Evolutionary conservation across 2,329 filamentous ascomycete genomes (phyloP).

Genomic region (Phialophora expanda): DNA sequence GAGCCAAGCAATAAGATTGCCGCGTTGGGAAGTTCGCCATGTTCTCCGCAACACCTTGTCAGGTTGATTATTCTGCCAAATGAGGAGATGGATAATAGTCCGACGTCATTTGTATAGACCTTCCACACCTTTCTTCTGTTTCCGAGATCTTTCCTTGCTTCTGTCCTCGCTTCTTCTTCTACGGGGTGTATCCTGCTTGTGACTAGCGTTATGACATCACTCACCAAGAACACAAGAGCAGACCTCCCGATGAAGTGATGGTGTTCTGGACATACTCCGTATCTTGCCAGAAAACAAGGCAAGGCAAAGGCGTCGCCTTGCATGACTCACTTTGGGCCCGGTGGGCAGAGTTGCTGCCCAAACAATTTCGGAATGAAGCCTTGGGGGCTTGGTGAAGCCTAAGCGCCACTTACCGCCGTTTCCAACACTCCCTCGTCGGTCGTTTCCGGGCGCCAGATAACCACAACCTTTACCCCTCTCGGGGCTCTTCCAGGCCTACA

Average conservation of each 20-base stretch:
- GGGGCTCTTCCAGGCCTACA: neutral
- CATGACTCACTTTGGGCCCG: constrained; percentile 1
- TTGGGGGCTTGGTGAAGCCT: neutral
- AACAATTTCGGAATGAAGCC: constrained; percentile 1
- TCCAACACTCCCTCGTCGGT: constrained; percentile 20
- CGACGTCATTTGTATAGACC: neutral
- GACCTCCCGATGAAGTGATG: neutral
- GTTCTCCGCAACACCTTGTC: neutral
- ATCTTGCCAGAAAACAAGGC: neutral
- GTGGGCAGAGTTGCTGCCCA: constrained; percentile 26
- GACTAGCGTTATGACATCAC: neutral
- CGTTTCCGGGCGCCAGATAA: constrained; percentile 30
- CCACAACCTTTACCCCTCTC: neutral
- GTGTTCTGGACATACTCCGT: too few species aligned
- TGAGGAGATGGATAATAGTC: neutral
- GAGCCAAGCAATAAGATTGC: constrained; percentile 10
- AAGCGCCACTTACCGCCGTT: constrained; percentile 14
- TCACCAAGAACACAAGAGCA: neutral
- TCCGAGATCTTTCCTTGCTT: neutral
- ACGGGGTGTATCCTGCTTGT: neutral
- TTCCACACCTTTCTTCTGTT: neutral
- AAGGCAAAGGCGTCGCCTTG: neutral
- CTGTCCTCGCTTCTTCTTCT: neutral
- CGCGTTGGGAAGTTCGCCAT: neutral
- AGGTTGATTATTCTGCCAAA: constrained; percentile 18